Base-by-base conservation (phyloP, 805 yeast species). In the Metschnikowia orientalis region DNA sequence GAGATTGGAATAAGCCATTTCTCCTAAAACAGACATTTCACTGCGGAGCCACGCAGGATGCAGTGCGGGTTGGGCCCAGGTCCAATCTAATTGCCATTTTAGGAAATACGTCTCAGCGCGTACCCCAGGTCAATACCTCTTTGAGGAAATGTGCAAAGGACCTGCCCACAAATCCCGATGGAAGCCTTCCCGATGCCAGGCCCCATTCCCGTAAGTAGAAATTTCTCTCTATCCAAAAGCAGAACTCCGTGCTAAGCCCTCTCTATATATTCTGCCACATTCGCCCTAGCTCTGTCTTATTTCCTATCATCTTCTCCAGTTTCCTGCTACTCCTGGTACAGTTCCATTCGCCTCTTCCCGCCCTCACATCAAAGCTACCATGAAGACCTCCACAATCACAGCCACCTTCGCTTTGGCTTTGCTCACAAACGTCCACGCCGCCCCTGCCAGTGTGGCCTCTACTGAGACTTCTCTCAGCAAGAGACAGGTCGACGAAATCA, bases 401-500 rank as follows among this genome's bases (percentile, higher is more conserved):
- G 29, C 43, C 30, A 43, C 50, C 16, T 32, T 41, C 30, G 31
- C 37, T 30, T 38, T 45, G 44, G 48, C 51, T n/a, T 33, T 43
- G 32, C 30, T 41, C 16, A 34, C 47, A 20, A 23, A 28, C 14
- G 48, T 35, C 13, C 34, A 42, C n/a, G 46, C 49, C 12, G 48
- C 41, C 12, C 48, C 54, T 19, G 42, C 55, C 25, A 30, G 26
- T 11, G 39, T 32, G 7, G 42, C 26, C n/a, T 28, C 28, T 18
- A 33, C 41, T 8, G 11, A 31, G 9, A 24, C 31, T 6, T 26
- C 39, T 10, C 39, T 45, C 29, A 18, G 45, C 18, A 40, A 31
- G 24, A 49, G 53, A 43, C 45, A 53, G 17, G 24, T 35, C 12
- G 48, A 40, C 8, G 37, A 46, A 8, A 35, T 63, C 26, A 52